Base-by-base conservation (phyloP, 2,329 filamentous ascomycete genomes). In the Rutstroemia sp. region DNA sequence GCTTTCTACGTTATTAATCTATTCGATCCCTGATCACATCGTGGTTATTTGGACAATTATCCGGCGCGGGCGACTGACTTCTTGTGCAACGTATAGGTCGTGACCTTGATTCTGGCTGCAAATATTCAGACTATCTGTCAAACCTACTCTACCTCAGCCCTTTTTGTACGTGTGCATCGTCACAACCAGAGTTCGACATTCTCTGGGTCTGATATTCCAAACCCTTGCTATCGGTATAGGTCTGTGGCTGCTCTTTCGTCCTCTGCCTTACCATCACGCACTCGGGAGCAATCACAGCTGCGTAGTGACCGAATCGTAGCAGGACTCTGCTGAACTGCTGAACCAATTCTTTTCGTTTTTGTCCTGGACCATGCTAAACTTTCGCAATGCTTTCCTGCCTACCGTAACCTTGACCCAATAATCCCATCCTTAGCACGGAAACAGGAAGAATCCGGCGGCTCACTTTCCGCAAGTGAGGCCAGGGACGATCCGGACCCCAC, bases 401-500 rank as follows among this genome's bases (percentile, higher is more conserved):
- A 19, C n/a, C 16, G 16, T n/a, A 19, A n/a, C 5, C 39, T 19
- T 42, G 39, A 5, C 30, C 30, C 30, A 9, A 34, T 34, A 10
- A 34, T 34, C 30, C 30, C 12, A 30, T 34, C 27, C 23, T 46
- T 23, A 21, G 21, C 14, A 54, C 8, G 17, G 48, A 48, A 37
- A 50, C 34, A 41, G 16, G 16, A 16, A 37, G 2, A 41, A n/a
- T 10, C 8, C 53, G 53, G 53, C 46, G 46, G 46, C 53, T 50
- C 38, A 30, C 37, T 23, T 50, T 53, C 46, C 53, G 53, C 14
- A 38, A 50, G 6, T 46, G 17, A 44, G n/a, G 46, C 14, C 37
- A 55, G 53, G 38, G 14, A 42, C 34, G 52, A 50, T 44, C 46
- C 38, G 53, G 38, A 44, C 53, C 38, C 52, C 52, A 50, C 46